phyloP scores from a whole-genome alignment of 2,329 filamentous ascomycete species.

The Fusarium sarcochroum region DNA sequence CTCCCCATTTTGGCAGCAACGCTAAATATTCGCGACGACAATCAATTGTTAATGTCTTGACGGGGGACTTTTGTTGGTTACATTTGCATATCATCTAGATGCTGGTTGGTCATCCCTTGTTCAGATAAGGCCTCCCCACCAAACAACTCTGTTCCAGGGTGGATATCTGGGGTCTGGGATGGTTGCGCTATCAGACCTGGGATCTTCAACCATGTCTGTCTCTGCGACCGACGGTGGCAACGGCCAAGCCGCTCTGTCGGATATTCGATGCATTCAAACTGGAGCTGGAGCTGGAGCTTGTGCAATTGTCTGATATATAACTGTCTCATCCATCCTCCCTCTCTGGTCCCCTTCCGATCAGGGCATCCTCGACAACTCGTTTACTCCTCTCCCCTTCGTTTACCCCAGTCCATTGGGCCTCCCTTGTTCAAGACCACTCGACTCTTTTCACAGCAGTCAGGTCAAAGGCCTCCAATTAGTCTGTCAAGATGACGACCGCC shows the following conservation, averaged over 20 bases:
- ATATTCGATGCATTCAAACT: constrained; percentile 15
- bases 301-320: constrained; percentile 36
- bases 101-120: no score
- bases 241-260: constrained; percentile 32
- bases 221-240: constrained; percentile 19
- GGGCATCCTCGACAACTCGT: constrained; percentile 22
- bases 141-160: constrained; percentile 25
- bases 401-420: neutral
- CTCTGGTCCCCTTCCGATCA: constrained; percentile 1
- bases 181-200: constrained; percentile 21
- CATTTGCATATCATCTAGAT: no score
- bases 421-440: constrained; percentile 1
- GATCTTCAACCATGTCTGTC: constrained; percentile 9
- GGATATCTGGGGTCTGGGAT: constrained; percentile 21
- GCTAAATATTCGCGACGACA: neutral
- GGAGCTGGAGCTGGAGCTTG: no score
- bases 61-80: constrained; percentile 33
- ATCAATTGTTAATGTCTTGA: neutral
- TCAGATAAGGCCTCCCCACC: constrained; percentile 35
- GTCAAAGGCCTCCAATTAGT: neutral
- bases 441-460: neutral
- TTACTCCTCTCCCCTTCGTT: neutral
- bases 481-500: constrained; percentile 53
- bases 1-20: no score
- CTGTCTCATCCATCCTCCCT: constrained; percentile 1